Evolutionary conservation across 1,139 yeast species (phyloP).

Genomic region (Saccharomyces hybrid): DNA sequence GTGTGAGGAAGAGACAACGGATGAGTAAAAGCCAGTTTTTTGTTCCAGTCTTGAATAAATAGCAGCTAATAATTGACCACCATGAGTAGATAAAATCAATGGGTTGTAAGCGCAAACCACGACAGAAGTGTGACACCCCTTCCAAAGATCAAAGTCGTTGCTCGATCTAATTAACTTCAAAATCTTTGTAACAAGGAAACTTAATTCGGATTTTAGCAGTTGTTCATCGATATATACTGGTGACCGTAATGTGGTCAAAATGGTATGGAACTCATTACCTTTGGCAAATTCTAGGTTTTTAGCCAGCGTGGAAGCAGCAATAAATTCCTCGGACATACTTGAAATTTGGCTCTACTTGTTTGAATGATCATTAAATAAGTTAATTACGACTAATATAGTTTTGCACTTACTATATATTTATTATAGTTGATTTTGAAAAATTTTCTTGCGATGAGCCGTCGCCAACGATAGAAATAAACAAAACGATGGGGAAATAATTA

Average conservation of each 20-base stretch:
- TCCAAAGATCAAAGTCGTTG: conserved; percentile 48
- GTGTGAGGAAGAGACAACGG: conserved; percentile 25
- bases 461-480: neutral
- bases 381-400: neutral
- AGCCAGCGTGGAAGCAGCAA: conserved; percentile 30
- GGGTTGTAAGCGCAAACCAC: conserved; percentile 46
- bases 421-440: neutral
- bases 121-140: conserved; percentile 49
- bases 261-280: conserved; percentile 29
- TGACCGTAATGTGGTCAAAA: conserved; percentile 29
- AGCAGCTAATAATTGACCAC: conserved; percentile 52
- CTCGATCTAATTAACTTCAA: conserved; percentile 47
- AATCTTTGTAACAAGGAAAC: conserved; percentile 49
- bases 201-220: conserved; percentile 45
- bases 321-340: neutral
- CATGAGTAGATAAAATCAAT: conserved; percentile 42
- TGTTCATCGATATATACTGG: conserved; percentile 33
- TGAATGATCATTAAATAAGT: neutral
- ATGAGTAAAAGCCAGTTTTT: conserved; percentile 24
- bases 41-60: conserved; percentile 46
- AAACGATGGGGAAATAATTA: neutral
- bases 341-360: neutral
- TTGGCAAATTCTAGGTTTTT: conserved; percentile 29
- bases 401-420: neutral
- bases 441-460: conserved; percentile 4